Evolutionary conservation across 2,329 filamentous ascomycete genomes (phyloP).

Genomic region (Botrytis fabae): DNA sequence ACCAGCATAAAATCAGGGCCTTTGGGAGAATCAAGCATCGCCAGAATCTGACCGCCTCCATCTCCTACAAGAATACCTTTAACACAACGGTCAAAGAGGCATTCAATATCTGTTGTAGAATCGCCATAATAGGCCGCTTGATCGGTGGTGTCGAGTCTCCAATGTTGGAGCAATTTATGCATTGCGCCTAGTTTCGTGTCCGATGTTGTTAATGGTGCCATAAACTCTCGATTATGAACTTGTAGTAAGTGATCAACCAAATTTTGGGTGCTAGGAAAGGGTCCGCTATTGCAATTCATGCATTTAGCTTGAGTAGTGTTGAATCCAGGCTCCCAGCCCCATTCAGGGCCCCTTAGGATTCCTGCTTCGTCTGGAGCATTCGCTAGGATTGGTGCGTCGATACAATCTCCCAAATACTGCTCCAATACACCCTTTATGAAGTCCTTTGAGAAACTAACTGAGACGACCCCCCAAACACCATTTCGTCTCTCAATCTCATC

Average conservation of each 20-base stretch:
- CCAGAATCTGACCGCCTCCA: slow-evolving; percentile 28
- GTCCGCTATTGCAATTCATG: background rate
- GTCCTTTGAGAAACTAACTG: slow-evolving; percentile 34
- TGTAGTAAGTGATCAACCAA: background rate
- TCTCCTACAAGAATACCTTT: slow-evolving; percentile 34
- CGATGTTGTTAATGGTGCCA: slow-evolving; percentile 29
- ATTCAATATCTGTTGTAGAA: slow-evolving; percentile 39
- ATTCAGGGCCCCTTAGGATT: slow-evolving; percentile 24
- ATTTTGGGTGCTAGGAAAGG: background rate
- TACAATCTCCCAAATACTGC: background rate
- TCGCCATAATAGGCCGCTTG: slow-evolving; percentile 39
- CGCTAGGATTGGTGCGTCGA: slow-evolving; percentile 28
- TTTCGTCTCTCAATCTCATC: slow-evolving; percentile 11
- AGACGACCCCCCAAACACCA: slow-evolving; percentile 33
- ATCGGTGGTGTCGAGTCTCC: slow-evolving; percentile 7
- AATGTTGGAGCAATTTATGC: slow-evolving; percentile 27
- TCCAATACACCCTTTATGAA: slow-evolving; percentile 35
- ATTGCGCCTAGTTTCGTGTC: slow-evolving; percentile 34
- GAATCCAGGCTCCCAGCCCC: background rate
- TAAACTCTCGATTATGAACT: background rate
- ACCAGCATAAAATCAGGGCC: background rate
- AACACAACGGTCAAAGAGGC: slow-evolving; percentile 32
- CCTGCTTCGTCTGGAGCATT: slow-evolving; percentile 32
- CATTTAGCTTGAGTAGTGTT: slow-evolving; percentile 12
- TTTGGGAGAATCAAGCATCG: slow-evolving; percentile 10